Base-by-base conservation (phyloP, 495 filamentous ascomycete genomes). In the Staphylotrichum longicolle region DNA sequence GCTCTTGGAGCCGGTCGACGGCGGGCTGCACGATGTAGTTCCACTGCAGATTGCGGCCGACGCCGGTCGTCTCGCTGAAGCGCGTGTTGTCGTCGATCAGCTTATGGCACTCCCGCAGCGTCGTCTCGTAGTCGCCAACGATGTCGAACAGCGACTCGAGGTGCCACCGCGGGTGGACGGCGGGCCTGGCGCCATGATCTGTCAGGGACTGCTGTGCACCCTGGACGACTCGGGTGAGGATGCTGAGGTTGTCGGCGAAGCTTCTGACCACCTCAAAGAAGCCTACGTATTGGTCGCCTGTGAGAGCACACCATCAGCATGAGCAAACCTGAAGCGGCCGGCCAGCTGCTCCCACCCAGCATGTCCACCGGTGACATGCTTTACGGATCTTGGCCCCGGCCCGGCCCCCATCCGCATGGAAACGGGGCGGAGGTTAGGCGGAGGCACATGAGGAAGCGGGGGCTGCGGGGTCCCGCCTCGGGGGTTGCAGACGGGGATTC, bases 151-250 rank as follows among this genome's bases (percentile, higher is more conserved):
- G 42, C 42, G 42, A 45, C 42, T 45, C 42, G 14, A 45, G 42
- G 42, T 45, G 42, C 42, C 42, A 45, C 10, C 42, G 42, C 42
- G 42, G 42, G 42, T 45, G 42, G 42, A 45, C 42, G 42, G 42
- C 42, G 42, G 42, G 42, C 10, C 42, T 14, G 11, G 42, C 42
- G 42, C 42, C 42, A 45, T 14, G 42, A 14, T 7, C 42, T 14
- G 5, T 14, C 10, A 45, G 42, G 7, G 42, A 45, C 42, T 45
- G 42, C 42, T 45, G 42, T 7, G 14, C 42, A 11, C 42, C 10
- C 42, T 45, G 14, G 10, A 45, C 42, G 10, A 45, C 42, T 12
- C 14, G 10, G 42, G 14, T n/a, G 42, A 45, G 42, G 42, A 45
- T 45, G 42, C 10, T 12, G 42, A 45, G 42, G 42, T 45, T 45